A percentile compares a stretch with the other conserved stretches of the same genome.
These are phyloP conservation scores for Pichia sp. DNA, from an alignment of 1,139 yeast species.

Conservation along the genomic window DNA sequence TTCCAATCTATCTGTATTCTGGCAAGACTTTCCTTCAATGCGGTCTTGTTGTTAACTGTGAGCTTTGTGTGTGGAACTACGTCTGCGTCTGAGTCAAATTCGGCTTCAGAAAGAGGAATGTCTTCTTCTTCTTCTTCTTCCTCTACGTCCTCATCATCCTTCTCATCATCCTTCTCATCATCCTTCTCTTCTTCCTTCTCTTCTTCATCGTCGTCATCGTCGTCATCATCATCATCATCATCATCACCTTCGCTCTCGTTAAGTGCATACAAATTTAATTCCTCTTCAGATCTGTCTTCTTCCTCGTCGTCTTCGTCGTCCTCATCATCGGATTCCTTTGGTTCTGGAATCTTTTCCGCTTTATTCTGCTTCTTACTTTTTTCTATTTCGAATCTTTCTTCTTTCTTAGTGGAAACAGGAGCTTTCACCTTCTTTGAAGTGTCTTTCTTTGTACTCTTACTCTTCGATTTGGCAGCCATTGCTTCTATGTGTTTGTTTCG, in stretches of 20 bases:
- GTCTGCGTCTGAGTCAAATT: conserved; percentile 57
- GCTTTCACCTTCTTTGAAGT: conserved; percentile 42
- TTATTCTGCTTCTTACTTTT: background rate
- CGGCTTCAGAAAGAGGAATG: conserved; percentile 67
- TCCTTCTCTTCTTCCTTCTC: conserved; percentile 40
- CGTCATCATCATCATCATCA: conserved; percentile 40
- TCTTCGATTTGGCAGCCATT: conserved; percentile 9
- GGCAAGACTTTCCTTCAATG: conserved; percentile 62
- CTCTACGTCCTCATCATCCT: conserved; percentile 49
- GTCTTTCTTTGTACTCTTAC: conserved; percentile 36
- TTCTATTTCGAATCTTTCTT: conserved; percentile 11
- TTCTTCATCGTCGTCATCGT: conserved; percentile 35
- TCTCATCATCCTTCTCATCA: conserved; percentile 55
- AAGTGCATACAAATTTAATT: conserved; percentile 49
- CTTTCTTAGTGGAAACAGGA: conserved; percentile 30
- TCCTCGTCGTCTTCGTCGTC: conserved; percentile 4
- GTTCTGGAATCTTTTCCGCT: background rate
- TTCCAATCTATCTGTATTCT: conserved; percentile 70
- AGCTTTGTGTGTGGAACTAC: conserved; percentile 81
- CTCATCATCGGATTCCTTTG: background rate
- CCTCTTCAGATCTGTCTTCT: conserved; percentile 27
- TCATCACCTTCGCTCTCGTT: conserved; percentile 49
- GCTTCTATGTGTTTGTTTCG: background rate
- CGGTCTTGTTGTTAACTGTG: conserved; percentile 70
- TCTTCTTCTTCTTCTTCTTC: conserved; percentile 46